Base-by-base conservation (phyloP, 495 filamentous ascomycete species). In the Neurospora intermedia region DNA sequence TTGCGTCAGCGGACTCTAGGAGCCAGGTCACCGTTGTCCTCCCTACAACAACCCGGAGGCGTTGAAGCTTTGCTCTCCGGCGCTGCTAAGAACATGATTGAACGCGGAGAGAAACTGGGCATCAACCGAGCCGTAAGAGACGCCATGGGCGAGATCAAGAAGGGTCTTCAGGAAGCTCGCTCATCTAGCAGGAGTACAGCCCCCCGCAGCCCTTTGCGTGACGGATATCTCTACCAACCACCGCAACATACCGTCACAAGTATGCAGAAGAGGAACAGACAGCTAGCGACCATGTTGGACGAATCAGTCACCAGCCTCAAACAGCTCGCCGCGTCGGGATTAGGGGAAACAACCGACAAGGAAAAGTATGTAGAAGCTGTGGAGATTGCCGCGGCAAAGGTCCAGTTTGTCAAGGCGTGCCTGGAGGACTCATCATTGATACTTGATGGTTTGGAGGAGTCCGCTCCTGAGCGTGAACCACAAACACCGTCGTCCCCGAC, bases 61-160 rank as follows among this genome's bases (percentile, higher is more conserved):
- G 84, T 98, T 18, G 95, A 98, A 80, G 83, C 87, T 0, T 79
- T 99, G 2, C 85, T 99, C 43, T 92, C 95, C 76, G 93, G 94
- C 46, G 94, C 96, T 15, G 94, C 95, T 6, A 91, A 91, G 76
- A 90, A 90, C 46, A 89, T 98, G 18, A 89, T 97, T 71, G 89
- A 92, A 69, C 89, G 91, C 10, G 90, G 94, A 48, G 94, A 97
- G 78, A 88, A 90, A 72, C 93, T 95, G 81, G 94, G 95, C 4
- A 91, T 98, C 41, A 94, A 94, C 74, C 93, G 94, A 81, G 94
- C 93, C 13, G 91, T 99, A 13, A 90, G 94, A 23, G 94, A 95
- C 73, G 95, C 96, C 6, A 89, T 97, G 72, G 92, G 87, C 16
- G 94, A 98, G 83, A 92, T 95, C 69, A 80, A 81, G 15, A 82